phyloP scores from a whole-genome alignment of 345 rosid species.

The Citrus australasica region DNA sequence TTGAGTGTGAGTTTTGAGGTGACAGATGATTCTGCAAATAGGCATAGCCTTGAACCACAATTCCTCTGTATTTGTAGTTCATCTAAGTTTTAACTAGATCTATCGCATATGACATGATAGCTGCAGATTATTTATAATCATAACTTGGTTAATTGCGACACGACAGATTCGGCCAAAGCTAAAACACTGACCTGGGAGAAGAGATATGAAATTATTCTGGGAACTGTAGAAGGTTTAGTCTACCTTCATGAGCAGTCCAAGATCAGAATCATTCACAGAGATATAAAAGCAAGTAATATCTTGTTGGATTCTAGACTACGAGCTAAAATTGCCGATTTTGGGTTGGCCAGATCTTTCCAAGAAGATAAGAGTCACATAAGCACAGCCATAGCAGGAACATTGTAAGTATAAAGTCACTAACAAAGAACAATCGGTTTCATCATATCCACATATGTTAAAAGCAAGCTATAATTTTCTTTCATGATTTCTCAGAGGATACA shows the following conservation, averaged over 20 bases:
- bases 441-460: not conserved
- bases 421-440: not conserved
- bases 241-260: slow-evolving; percentile 75
- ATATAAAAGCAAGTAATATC: slow-evolving; percentile 87
- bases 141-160: not conserved
- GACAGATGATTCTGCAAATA: not conserved
- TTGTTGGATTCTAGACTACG: slow-evolving; percentile 75
- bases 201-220: slow-evolving; percentile 58
- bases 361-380: slow-evolving; percentile 93
- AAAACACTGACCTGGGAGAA: slow-evolving; percentile 65
- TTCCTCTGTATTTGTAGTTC: not conserved
- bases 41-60: not conserved
- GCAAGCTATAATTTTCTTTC: not conserved
- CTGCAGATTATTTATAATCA: not conserved
- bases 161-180: slow-evolving; percentile 62
- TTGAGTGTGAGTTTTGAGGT: not conserved
- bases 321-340: slow-evolving; percentile 93
- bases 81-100: not conserved
- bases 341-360: slow-evolving; percentile 86
- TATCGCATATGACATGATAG: not conserved
- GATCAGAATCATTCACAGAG: slow-evolving; percentile 80
- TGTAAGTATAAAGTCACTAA: slow-evolving; percentile 45
- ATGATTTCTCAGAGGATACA: slow-evolving; percentile 66
- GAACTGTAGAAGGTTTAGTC: slow-evolving; percentile 84
- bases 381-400: slow-evolving; percentile 95